These are phyloP conservation scores for Oryza nivara DNA, from an alignment of 176 grass and related monocot species.

Conservation along the genomic window DNA sequence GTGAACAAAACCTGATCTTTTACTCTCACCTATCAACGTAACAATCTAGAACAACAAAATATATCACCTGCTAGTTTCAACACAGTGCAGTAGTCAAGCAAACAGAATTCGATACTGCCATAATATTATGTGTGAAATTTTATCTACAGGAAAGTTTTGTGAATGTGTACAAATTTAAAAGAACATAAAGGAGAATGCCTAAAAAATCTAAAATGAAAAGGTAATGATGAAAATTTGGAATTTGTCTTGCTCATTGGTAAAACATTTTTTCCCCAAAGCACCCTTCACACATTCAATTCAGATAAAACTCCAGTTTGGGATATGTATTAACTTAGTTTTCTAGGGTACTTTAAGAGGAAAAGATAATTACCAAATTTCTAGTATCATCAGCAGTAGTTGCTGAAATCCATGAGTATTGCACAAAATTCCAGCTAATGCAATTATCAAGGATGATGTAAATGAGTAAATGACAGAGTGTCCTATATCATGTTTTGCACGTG, in stretches of 20 bases:
- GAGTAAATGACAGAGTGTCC: slow-evolving; percentile 6
- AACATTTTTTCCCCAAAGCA: slow-evolving; percentile 1
- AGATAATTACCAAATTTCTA: slow-evolving; percentile 3
- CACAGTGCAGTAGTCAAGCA: neutral
- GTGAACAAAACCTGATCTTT: neutral
- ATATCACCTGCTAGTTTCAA: neutral
- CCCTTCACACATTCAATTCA: neutral
- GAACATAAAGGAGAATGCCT: neutral
- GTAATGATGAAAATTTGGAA: neutral
- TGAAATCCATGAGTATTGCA: slow-evolving; percentile 1
- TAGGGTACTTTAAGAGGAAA: neutral
- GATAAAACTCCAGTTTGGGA: neutral
- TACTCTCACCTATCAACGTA: neutral
- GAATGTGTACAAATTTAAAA: neutral
- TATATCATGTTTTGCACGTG: neutral
- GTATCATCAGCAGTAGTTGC: slow-evolving; percentile 4
- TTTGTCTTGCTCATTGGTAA: slow-evolving; percentile 11
- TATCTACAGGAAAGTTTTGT: neutral
- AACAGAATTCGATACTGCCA: neutral
- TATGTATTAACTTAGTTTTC: neutral
- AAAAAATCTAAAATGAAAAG: neutral
- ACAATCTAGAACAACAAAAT: slow-evolving; percentile 5
- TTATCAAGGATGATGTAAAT: neutral
- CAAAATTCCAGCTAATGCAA: neutral
- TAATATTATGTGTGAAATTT: neutral